Evolutionary conservation across 75 land plant species (phyloP), one percentile per base, ranked within the genome.

Genomic region (Selaginella tamariscina): DNA sequence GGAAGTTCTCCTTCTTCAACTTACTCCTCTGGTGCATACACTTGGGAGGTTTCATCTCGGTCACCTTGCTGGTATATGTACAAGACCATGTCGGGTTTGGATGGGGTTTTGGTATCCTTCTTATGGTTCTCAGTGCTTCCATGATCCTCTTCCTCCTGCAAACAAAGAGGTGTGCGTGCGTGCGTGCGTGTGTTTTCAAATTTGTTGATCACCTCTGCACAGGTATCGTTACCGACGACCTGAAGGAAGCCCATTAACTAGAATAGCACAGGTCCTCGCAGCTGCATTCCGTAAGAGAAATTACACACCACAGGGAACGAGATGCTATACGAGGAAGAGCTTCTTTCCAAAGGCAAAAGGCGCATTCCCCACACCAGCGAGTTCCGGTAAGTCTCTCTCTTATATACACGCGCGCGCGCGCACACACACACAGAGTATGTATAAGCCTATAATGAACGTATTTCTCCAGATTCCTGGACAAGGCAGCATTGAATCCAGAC

Each of bases 181-280:
- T n/a, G n/a, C n/a, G n/a, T n/a, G n/a, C n/a, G n/a, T n/a, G n/a
- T n/a, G n/a, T n/a, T n/a, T n/a, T n/a, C n/a, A n/a, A n/a, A n/a
- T n/a, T n/a, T n/a, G n/a, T n/a, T n/a, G n/a, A n/a, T n/a, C n/a
- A n/a, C n/a, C n/a, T n/a, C n/a, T n/a, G n/a, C n/a, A n/a, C n/a
- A n/a, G n/a, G n/a, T 87, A 82, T 56, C 65, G 79, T 2, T 54
- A 57, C 31, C 78, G 77, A 0, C 49, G 29, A 32, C 85, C 90
- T 1, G 75, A 79, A 54, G 88, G 88, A 0, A 85, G 85, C 56
- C 24, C 78, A 2, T 74, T 87, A 32, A 69, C 80, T 1, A 69
- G 78, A 67, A 72, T 87, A 26, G 75, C 68, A 0, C 82, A 77
- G 30, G 85, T 76, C 0, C 2, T 78, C 11, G 83, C 73, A 9